Evolutionary conservation across 1,284 basidiomycete genomes (phyloP).

Genomic region (Gomphus bonarii): DNA sequence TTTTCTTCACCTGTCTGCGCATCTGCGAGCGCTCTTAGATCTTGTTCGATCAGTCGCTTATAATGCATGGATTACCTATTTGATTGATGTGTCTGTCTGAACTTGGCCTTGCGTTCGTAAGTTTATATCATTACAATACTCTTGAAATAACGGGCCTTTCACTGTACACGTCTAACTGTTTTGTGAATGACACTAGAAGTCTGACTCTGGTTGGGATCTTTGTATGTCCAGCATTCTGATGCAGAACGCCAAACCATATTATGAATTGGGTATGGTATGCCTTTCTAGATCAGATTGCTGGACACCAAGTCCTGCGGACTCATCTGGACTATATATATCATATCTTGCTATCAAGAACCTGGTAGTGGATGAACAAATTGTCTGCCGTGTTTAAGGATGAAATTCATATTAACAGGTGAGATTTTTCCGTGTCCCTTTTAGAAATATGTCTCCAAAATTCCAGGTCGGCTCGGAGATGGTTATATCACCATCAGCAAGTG

Average conservation of each 20-base stretch:
- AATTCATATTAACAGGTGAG: too few species aligned
- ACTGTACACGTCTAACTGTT: background rate
- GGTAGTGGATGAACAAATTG: too few species aligned
- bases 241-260: background rate
- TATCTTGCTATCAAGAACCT: too few species aligned
- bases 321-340: too few species aligned
- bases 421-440: too few species aligned
- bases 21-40: background rate
- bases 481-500: too few species aligned
- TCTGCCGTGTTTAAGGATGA: too few species aligned
- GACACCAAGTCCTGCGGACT: background rate
- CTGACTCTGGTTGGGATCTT: background rate
- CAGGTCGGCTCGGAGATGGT: too few species aligned
- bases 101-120: background rate
- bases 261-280: background rate
- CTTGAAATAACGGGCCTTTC: background rate
- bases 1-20: background rate
- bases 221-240: background rate
- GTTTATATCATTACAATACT: background rate
- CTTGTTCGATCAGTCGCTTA: background rate
- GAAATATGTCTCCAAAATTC: too few species aligned
- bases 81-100: background rate
- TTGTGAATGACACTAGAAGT: background rate
- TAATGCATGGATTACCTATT: background rate
- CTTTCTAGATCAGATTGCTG: background rate